These are phyloP conservation scores for Yamagishiella unicocca DNA, from an alignment of 139 green algal species.

Conservation along the genomic window DNA sequence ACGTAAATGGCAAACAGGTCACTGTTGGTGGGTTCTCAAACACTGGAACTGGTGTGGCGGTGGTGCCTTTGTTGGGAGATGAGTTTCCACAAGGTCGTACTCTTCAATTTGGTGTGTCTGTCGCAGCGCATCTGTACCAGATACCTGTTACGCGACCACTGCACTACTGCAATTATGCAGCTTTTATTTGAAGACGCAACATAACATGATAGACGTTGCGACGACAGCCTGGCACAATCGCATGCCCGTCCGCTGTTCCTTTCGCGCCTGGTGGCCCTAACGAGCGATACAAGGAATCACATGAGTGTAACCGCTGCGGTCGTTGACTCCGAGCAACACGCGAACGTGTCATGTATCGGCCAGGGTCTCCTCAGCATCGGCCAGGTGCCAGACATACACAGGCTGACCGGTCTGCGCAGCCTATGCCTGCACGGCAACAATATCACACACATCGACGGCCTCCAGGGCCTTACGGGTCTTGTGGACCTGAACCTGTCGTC, in stretches of 20 bases:
- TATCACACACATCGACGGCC: constrained; percentile 63
- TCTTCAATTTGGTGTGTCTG: not conserved
- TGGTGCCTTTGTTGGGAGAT: not conserved
- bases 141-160: no score
- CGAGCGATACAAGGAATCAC: no score
- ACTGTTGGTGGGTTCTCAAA: no score
- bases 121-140: not conserved
- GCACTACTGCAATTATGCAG: no score
- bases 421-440: constrained; percentile 82
- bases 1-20: no score
- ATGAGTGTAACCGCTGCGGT: not conserved
- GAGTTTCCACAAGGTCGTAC: not conserved
- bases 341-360: constrained; percentile 58
- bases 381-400: constrained; percentile 62
- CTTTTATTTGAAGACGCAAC: not conserved
- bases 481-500: constrained; percentile 80
- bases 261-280: no score
- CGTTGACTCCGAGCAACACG: not conserved
- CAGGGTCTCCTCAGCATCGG: constrained; percentile 52
- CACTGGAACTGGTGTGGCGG: not conserved
- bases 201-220: no score
- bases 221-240: no score
- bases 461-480: constrained; percentile 58
- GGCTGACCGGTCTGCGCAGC: constrained; percentile 23
- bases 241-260: no score